Percentiles rank a stretch among this genome's conserved stretches.
Evolutionary conservation across 176 grass and related monocot species (phyloP).

Genomic region (Rhipidocladum racemiflorum): DNA sequence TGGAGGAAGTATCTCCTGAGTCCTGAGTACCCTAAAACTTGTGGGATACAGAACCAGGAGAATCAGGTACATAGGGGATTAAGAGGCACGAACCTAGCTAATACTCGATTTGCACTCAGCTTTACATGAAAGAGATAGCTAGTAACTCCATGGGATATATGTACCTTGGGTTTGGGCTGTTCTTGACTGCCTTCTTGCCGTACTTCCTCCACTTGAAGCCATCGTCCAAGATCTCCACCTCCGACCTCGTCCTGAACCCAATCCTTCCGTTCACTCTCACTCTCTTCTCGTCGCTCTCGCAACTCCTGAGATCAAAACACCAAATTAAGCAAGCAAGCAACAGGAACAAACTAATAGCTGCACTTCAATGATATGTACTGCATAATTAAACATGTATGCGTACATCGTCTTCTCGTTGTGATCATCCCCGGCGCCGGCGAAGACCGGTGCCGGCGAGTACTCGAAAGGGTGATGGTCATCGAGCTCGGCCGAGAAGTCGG

Average conservation of each 20-base stretch:
- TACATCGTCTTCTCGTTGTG: not conserved
- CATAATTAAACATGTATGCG: not conserved
- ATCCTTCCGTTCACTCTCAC: slow-evolving; percentile 39
- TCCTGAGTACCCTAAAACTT: too few species aligned
- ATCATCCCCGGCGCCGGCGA: not conserved
- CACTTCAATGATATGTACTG: not conserved
- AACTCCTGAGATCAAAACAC: slow-evolving; percentile 1
- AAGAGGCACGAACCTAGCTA: too few species aligned
- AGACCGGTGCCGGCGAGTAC: not conserved
- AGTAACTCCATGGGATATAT: not conserved
- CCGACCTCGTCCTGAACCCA: slow-evolving; percentile 73
- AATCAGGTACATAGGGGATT: too few species aligned
- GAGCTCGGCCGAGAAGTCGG: not conserved
- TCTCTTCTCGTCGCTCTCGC: slow-evolving; percentile 1
- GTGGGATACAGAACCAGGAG: too few species aligned
- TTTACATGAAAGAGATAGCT: too few species aligned
- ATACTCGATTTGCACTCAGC: too few species aligned
- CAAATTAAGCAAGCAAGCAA: not conserved
- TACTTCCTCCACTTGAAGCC: slow-evolving; percentile 99
- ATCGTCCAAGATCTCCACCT: slow-evolving; percentile 81
- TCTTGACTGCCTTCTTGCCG: slow-evolving; percentile 89
- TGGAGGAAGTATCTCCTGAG: too few species aligned
- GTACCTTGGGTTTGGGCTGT: slow-evolving; percentile 90
- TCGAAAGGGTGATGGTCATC: slow-evolving; percentile 8
- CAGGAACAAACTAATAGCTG: too few species aligned